Base-by-base conservation (phyloP, 179 eudicot species). In the Vitellaria paradoxa region DNA sequence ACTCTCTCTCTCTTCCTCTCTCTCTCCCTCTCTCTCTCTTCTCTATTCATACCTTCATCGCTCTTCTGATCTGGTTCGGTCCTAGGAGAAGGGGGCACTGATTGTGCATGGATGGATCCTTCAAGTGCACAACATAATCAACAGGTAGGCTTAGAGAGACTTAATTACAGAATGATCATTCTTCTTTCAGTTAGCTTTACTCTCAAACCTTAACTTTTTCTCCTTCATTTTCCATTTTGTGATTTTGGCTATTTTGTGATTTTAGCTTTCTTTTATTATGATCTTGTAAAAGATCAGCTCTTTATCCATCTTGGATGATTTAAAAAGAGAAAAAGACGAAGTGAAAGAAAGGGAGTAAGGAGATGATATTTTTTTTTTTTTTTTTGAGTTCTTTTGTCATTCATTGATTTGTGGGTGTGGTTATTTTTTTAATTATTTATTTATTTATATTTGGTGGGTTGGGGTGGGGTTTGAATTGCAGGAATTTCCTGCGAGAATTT, bases 71-170 rank as follows among this genome's bases (percentile, higher is more conserved):
- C 71, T 64, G 17, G 50, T 47, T 17, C 47, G 2, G 37, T 15
- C 55, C 10, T 56, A n/a, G 20, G 76, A n/a, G n/a, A 80, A 78
- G 62, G 82, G 76, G 21, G 14, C 82, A 81, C 46, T 11, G 37
- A n/a, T 66, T 17, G 57, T n/a, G 77, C 47, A 80, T 80, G 82
- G 82, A 80, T 75, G 82, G 82, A 80, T 80, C 65, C 57, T 56
- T 62, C 78, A 60, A 52, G 61, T 63, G 79, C 79, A 20, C 79
- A 80, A 49, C 82, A 80, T 6, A 79, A 69, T 8, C 78, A 77
- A 52, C 37, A 85, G 78, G 82, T 80, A 70, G 78, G 78, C 14
- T 46, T 17, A 18, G 23, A 67, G n/a, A 18, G 7, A 7, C 24
- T n/a, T n/a, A n/a, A n/a, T 6, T 30, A 30, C 37, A 30, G 37